phyloP scores from a whole-genome alignment of 2,329 filamentous ascomycete species.

The Aotearoamyces nothofagi region DNA sequence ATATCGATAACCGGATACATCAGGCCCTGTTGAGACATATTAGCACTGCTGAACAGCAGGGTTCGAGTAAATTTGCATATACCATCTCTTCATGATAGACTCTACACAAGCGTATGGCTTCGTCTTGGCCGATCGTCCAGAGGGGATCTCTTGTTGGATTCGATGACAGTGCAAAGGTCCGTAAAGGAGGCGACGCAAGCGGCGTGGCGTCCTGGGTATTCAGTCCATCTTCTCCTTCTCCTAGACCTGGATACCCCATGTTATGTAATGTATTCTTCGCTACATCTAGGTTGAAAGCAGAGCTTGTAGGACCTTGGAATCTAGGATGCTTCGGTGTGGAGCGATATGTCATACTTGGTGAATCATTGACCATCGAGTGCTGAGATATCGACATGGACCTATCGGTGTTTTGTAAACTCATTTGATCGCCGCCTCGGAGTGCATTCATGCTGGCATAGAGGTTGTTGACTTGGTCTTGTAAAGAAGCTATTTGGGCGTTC shows the following conservation, averaged over 20 bases:
- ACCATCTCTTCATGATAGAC: conserved; percentile 75
- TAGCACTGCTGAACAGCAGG: too few species aligned
- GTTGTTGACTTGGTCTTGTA: conserved; percentile 74
- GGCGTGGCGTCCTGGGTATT: conserved; percentile 37
- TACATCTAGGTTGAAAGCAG: conserved; percentile 71
- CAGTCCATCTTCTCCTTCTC: conserved; percentile 46
- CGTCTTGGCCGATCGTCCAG: conserved; percentile 62
- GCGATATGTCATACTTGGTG: conserved; percentile 11
- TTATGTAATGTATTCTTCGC: conserved; percentile 76
- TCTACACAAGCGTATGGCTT: conserved; percentile 63
- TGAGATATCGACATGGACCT: conserved; percentile 15
- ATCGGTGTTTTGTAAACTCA: conserved; percentile 6
- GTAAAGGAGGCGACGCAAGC: conserved; percentile 7
- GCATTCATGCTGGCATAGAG: conserved; percentile 59
- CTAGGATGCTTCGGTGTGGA: conserved; percentile 28
- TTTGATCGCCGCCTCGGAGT: conserved; percentile 31
- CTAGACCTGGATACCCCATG: conserved; percentile 65
- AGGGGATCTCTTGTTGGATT: conserved; percentile 50
- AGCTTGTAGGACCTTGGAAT: conserved; percentile 77
- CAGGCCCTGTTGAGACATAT: conserved; percentile 48
- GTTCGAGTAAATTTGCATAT: too few species aligned
- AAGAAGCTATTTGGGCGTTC: conserved; percentile 52
- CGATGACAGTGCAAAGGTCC: conserved; percentile 13
- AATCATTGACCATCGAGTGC: conserved; percentile 7
- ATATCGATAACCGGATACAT: conserved; percentile 85